Base-by-base conservation (phyloP, 108 stramenopile genomes). In the Pseudonitzschia multistriata region DNA sequence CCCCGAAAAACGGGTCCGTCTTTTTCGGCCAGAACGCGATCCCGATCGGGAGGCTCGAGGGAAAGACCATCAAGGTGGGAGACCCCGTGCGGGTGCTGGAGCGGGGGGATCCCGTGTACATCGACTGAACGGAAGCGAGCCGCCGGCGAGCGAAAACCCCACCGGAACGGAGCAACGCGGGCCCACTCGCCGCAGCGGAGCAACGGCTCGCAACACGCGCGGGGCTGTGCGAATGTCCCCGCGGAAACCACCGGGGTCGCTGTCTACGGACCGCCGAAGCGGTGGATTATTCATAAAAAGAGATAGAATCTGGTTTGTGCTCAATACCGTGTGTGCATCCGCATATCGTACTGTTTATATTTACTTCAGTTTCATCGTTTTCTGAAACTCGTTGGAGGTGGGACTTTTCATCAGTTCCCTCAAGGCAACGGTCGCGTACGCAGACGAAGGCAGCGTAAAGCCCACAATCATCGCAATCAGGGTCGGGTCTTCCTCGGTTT, bases 361-460 rank as follows among this genome's bases (percentile, higher is more conserved):
- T 62, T 49, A 63, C 42, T 71, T 67, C 29, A 88, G 60, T 62
- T 85, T 80, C 13, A 95, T 79, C 25, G 85, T 78, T 25, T 74
- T 74, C 73, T 94, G 93, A 66, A 90, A 94, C 28, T 92, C 89
- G 34, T 83, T 82, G 11, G 87, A 89, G 19, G 93, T 94, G 21
- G 93, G 90, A 17, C 75, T 72, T 53, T 91, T 93, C 70, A 84
- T 94, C 15, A 97, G 65, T 64, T 97, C 96, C 61, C 96, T 65
- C 17, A 97, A 66, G 0, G 88, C 87, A 70, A 95, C 91, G 19
- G 96, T 97, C 3, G 96, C 96, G 78, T 97, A 97, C 11, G 88
- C 66, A 10, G 92, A 90, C n/a, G 91, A 85, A 31, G 91, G 91
- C 14, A 97, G 74, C 11, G 88, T 86, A 63, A 97, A 95, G n/a